Evolutionary conservation across 768 basidiomycete species (phyloP), one percentile per base, ranked within the genome.

Genomic region (Strobilomyces confusus): DNA sequence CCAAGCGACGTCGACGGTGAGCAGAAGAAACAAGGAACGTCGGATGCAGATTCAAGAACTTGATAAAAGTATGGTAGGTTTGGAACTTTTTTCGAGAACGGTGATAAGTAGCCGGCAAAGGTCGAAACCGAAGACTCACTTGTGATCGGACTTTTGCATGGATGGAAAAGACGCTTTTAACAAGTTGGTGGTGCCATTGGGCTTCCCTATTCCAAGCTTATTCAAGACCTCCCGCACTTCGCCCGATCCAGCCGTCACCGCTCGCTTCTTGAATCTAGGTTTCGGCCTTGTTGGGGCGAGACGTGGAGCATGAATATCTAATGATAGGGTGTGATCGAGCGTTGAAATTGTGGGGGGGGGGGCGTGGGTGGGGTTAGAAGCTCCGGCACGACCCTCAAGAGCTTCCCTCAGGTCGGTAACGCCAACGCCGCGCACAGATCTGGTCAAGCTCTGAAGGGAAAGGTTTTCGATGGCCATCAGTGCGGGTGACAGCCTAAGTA

Each of bases 391-490:
- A 20, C 91, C 91, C 72, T 92, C 90, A 5, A 97, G 73, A 5
- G 94, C 94, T 60, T 94, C 92, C 49, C 92, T 79, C 30, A 97
- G 77, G 65, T 95, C 92, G 1, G 82, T 84, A 22, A 95, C 92
- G 22, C 93, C 94, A 15, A 95, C 84, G 0, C 87, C 86, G 54
- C 87, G 80, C 3, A 82, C 81, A 4, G 89, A 88, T 51, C 89
- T 80, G 19, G 87, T 80, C 52, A 95, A 72, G 63, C 90, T 92
- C 65, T 90, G 89, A 51, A 92, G 75, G 7, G 94, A 95, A 32
- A 91, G 75, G 67, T 95, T 95, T 62, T 94, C 89, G 48, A 90
- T 89, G 59, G 89, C 86, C 90, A 94, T 95, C 56, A 95, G 74
- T 15, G 87, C 84, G 32, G 90, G 90, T 6, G 90, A 87, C 32